These are phyloP conservation scores for Lichenothelia convexa DNA, from an alignment of 495 filamentous ascomycete species.

Conservation along the genomic window DNA sequence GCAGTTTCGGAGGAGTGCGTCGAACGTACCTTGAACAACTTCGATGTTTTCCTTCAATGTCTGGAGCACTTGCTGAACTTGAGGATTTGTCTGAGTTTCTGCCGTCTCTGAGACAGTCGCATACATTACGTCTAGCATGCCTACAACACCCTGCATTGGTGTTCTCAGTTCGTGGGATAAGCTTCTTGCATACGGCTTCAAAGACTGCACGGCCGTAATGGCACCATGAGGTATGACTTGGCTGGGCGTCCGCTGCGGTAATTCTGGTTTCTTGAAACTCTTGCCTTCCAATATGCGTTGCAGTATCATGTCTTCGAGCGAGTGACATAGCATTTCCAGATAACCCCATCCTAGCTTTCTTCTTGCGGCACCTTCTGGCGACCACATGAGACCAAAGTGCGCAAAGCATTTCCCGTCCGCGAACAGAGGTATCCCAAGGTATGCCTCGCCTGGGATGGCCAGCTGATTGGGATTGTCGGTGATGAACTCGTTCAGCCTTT, in stretches of 20 bases:
- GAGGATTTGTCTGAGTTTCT: conserved; percentile 32
- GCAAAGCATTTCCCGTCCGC: conserved; percentile 51
- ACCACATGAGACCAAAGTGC: conserved; percentile 64
- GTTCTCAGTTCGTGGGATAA: conserved; percentile 66
- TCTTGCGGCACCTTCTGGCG: conserved; percentile 36
- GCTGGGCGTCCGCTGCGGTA: conserved; percentile 7
- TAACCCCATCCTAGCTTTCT: conserved; percentile 47
- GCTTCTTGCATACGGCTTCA: conserved; percentile 63
- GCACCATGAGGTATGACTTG: conserved; percentile 32
- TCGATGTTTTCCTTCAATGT: conserved; percentile 57
- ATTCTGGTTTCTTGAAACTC: conserved; percentile 16
- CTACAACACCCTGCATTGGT: conserved; percentile 73
- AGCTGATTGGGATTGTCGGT: conserved; percentile 42
- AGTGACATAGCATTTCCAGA: conserved; percentile 54
- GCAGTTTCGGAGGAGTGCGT: conserved; percentile 1
- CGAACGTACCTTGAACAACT: conserved; percentile 45
- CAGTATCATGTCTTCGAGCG: conserved; percentile 55
- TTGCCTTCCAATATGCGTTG: conserved; percentile 36
- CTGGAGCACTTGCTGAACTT: conserved; percentile 37
- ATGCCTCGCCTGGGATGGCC: conserved; percentile 45
- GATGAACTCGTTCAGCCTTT: conserved; percentile 38
- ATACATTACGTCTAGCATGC: conserved; percentile 76
- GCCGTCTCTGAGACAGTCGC: conserved; percentile 56
- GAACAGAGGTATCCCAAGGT: conserved; percentile 55
- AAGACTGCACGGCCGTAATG: conserved; percentile 38